A percentile compares a stretch with the other conserved stretches of the same genome.
Evolutionary conservation across 148 eudicot genomes (phyloP).

Genomic region (Talinum fruticosum): DNA sequence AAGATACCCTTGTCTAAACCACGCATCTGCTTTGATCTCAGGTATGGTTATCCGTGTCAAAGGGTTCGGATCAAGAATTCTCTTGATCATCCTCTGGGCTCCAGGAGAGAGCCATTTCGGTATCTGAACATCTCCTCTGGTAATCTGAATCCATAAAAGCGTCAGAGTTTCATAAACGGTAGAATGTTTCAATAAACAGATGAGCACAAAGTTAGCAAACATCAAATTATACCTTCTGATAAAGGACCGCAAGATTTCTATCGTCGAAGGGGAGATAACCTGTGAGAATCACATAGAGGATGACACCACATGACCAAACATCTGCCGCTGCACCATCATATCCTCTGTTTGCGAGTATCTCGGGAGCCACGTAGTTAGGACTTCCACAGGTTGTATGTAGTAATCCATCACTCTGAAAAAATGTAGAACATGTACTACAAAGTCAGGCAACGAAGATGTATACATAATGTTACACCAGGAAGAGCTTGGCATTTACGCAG

Average conservation of each 20-base stretch:
- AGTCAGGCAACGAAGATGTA: slow-evolving; percentile 5
- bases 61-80: slow-evolving; percentile 93
- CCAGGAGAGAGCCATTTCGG: slow-evolving; percentile 89
- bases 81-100: slow-evolving; percentile 59
- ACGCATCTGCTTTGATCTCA: slow-evolving; percentile 65
- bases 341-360: slow-evolving; percentile 76
- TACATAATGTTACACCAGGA: too few species aligned
- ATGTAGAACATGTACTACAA: not conserved
- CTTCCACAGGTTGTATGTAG: slow-evolving; percentile 98
- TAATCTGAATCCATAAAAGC: slow-evolving; percentile 35
- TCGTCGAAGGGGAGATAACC: slow-evolving; percentile 95
- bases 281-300: slow-evolving; percentile 75
- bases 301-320: slow-evolving; percentile 95
- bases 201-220: not conserved
- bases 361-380: slow-evolving; percentile 98
- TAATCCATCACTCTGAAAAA: slow-evolving; percentile 67
- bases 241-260: slow-evolving; percentile 83
- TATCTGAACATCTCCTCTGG: slow-evolving; percentile 75
- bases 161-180: not conserved
- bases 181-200: not conserved
- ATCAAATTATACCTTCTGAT: slow-evolving; percentile 60
- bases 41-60: slow-evolving; percentile 55
- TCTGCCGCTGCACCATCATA: slow-evolving; percentile 85
- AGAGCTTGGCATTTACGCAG: too few species aligned
- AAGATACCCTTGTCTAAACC: slow-evolving; percentile 72